Base-by-base conservation (phyloP, 2,329 filamentous ascomycete species). In the Diplodia scrobiculata region DNA sequence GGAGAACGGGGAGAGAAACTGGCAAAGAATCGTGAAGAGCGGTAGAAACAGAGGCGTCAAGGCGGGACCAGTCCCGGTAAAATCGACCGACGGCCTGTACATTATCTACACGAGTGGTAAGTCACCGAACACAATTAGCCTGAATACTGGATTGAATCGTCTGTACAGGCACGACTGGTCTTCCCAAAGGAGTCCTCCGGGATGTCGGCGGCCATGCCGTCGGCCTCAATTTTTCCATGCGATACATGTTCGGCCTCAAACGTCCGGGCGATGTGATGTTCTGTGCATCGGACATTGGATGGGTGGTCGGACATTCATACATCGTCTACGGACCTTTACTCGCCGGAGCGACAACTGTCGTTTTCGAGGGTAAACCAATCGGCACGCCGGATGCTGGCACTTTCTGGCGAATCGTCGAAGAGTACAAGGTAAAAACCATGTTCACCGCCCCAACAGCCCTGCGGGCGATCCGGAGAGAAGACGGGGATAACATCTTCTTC, bases 351-450 rank as follows among this genome's bases (percentile, higher is more conserved):
- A 89, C 92, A 1, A 96, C 92, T 0, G 86, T 97, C 0, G 82
- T 97, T 0, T 97, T 92, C 76, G 93, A 97, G 79, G 94, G 93
- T n/a, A 97, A 97, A 71, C 93, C 93, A 0, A 83, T 97, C 13
- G 92, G 92, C 4, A 97, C 92, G 0, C 93, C 93, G 0, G 88
- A 97, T 71, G 90, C 92, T 0, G 89, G 91, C 5, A 89, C 90
- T 0, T 95, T 97, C 75, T 98, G 93, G 93, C 84, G 92, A 2
- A 86, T 97, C 19, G 66, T 96, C 3, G 89, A 92, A 70, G 90
- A 96, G 72, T 89, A 97, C 81, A 89, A 89, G 72, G 92, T 96
- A 65, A 96, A 91, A 68, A 85, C 87, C 5, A 82, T 96, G 71
- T 96, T 91, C 75, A 97, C 93, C 0, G 94, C 93, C 0, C 93